Evolutionary conservation across 2,329 filamentous ascomycete species (phyloP).

Genomic region (Xylaria sp.): DNA sequence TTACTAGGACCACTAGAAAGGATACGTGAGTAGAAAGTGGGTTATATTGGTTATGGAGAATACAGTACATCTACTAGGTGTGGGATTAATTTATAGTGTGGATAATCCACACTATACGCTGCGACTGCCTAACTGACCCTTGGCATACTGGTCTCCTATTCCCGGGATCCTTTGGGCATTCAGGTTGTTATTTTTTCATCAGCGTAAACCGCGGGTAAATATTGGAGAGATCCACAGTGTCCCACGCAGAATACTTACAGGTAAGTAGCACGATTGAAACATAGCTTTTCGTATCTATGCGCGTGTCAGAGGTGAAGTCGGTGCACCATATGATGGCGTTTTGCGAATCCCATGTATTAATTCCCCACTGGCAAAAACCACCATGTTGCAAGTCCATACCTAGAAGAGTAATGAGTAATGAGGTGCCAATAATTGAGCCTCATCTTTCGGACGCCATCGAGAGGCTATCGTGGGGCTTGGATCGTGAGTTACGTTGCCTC

Average conservation of each 20-base stretch:
- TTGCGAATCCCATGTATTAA: constrained; percentile 32
- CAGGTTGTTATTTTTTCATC: not conserved
- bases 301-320: constrained; percentile 8
- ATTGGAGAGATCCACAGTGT: constrained; percentile 18
- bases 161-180: not conserved
- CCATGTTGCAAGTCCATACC: not conserved
- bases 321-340: constrained; percentile 31
- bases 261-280: constrained; percentile 13
- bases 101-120: too few relatives aligned
- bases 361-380: constrained; percentile 5
- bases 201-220: constrained; percentile 16
- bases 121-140: too few relatives aligned
- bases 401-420: not conserved
- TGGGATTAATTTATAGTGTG: too few relatives aligned
- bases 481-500: not conserved
- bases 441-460: not conserved
- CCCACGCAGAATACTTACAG: constrained; percentile 2
- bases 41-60: too few relatives aligned
- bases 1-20: too few relatives aligned
- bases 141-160: too few relatives aligned
- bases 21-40: too few relatives aligned
- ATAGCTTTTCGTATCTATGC: constrained; percentile 1
- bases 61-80: too few relatives aligned
- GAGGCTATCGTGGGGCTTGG: not conserved
- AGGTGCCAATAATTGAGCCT: constrained; percentile 3